These are phyloP conservation scores for Bonia amplexicaulis DNA, from an alignment of 176 grass and related monocot species.

Conservation along the genomic window DNA sequence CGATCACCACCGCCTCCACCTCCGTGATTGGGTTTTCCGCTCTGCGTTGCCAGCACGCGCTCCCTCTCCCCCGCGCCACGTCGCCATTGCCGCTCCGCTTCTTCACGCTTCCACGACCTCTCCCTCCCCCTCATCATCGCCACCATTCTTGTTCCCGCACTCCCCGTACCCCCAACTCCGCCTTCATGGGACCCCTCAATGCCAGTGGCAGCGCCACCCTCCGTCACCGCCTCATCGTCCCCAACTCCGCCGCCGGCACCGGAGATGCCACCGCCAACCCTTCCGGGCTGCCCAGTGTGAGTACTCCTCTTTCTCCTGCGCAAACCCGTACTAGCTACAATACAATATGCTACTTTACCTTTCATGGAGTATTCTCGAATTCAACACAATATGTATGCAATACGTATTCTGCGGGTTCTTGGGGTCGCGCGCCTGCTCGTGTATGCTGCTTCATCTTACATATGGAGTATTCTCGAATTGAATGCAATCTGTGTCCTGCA, in stretches of 20 bases:
- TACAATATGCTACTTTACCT: too few relatives aligned
- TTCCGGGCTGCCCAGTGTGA: conserved; percentile 22
- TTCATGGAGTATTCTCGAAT: too few relatives aligned
- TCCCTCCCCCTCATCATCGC: too few relatives aligned
- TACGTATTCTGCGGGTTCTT: too few relatives aligned
- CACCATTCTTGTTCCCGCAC: background rate
- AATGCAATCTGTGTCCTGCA: too few relatives aligned
- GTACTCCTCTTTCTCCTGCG: background rate
- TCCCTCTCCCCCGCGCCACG: conserved; percentile 11
- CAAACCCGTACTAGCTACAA: background rate
- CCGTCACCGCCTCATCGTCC: conserved; percentile 2
- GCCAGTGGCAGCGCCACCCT: background rate
- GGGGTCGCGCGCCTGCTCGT: too few relatives aligned
- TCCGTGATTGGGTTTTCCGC: background rate
- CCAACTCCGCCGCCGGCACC: conserved; percentile 19
- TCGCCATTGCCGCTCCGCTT: background rate
- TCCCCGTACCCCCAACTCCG: background rate
- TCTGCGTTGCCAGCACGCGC: background rate
- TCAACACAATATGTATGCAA: too few relatives aligned
- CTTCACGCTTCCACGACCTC: background rate
- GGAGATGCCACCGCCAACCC: background rate
- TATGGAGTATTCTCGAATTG: too few relatives aligned
- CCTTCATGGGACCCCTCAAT: conserved; percentile 10
- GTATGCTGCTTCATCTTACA: too few relatives aligned
- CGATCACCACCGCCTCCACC: background rate